A percentile compares a stretch with the other conserved stretches of the same genome.
phyloP scores from a whole-genome alignment of 108 stramenopile species.

The Epipyxis sp. region DNA sequence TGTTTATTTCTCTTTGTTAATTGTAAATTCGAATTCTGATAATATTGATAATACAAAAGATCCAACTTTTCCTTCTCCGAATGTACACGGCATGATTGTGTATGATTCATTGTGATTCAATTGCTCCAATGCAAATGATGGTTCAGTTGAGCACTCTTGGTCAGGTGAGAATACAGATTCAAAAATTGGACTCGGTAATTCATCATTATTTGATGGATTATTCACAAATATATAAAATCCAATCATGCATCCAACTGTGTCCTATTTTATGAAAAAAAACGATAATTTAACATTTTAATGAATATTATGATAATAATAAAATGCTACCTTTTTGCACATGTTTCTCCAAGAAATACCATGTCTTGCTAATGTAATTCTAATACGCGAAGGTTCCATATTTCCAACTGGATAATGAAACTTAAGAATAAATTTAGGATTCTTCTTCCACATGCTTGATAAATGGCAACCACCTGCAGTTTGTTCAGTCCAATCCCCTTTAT shows the following conservation, averaged over 20 bases:
- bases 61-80: conserved; percentile 51
- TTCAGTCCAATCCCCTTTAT: conserved; percentile 57
- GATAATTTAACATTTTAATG: conserved; percentile 46
- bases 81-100: conserved; percentile 57
- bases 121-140: conserved; percentile 36
- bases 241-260: conserved; percentile 58
- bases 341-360: background rate
- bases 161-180: conserved; percentile 42
- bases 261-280: too few relatives aligned
- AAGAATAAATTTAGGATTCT: conserved; percentile 51
- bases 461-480: conserved; percentile 50
- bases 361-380: conserved; percentile 27
- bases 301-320: conserved; percentile 42
- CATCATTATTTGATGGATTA: conserved; percentile 24
- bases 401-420: conserved; percentile 9
- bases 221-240: conserved; percentile 54
- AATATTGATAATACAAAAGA: conserved; percentile 53
- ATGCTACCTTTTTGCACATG: conserved; percentile 32
- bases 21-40: conserved; percentile 46
- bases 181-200: background rate
- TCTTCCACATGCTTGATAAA: conserved; percentile 47
- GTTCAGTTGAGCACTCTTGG: conserved; percentile 46
- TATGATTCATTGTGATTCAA: conserved; percentile 40
- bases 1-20: background rate
- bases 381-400: background rate